Base-by-base conservation (phyloP, 1,284 basidiomycete species). In the Puccinia horiana region DNA sequence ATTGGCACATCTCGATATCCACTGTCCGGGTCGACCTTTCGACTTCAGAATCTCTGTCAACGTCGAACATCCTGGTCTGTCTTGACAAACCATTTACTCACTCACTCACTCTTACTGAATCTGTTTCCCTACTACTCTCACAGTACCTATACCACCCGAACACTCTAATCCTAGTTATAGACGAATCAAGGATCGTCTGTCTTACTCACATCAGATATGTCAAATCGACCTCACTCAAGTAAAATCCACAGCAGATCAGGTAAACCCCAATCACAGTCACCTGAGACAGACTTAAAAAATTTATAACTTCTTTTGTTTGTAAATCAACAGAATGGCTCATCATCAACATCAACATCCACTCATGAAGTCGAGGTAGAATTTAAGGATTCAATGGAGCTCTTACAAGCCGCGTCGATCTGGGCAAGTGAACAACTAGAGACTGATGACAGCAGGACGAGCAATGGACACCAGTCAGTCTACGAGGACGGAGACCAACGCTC, bases 21-120 rank as follows among this genome's bases (percentile, higher is more conserved):
- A 91, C 87, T 92, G 91, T 85, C 96, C 96, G 2, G 92, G 93
- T 85, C 89, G 92, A 61, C 87, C 89, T 0, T 94, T 94, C 75
- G 96, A 99, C 88, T 98, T 94, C 92, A 89, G 97, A 76, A 90
- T 99, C 29, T 95, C 93, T 85, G 93, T 98, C 35, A 98, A 91
- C 86, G 87, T 93, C 32, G 96, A 99, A 90, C 89, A 86, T 72
- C 87, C 87, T 11, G 86, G 89, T 89, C 73, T 83, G 88, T 87
- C 20, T 70, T 40, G 32, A 76, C n/a, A n/a, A n/a, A n/a, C n/a
- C n/a, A 16, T 81, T 61, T 65, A 54, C 35, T 44, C 37, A 52
- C 8, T 26, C 54, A 26, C n/a, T 26, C 54, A 56, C 29, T 2
- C 58, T 35, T 26, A 20, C 18, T n/a, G n/a, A n/a, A 67, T 47